A percentile compares a stretch with the other conserved stretches of the same genome.
Conservation (phyloP, 2,329 filamentous ascomycete genomes). For the Colletotrichum sp. region DNA sequence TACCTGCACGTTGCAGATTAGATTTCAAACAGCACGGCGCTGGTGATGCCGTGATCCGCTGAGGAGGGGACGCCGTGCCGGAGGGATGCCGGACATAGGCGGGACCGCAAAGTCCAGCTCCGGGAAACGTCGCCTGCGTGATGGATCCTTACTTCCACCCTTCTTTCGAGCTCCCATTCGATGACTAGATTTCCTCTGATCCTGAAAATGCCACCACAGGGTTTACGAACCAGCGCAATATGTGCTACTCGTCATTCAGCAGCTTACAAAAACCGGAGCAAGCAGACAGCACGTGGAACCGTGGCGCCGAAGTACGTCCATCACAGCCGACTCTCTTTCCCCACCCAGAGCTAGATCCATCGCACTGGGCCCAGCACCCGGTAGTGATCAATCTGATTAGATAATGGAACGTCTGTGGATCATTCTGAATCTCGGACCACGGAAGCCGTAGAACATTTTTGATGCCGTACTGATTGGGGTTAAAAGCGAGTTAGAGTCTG, state of each 20-base stretch:
- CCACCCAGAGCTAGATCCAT: background rate
- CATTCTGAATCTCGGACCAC: background rate
- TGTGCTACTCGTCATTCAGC: background rate
- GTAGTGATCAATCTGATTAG: background rate
- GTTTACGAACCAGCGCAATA: background rate
- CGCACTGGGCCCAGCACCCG: background rate
- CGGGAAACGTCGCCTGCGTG: background rate
- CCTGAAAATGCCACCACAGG: background rate
- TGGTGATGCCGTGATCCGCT: background rate
- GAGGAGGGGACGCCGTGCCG: background rate
- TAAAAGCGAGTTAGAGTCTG: background rate
- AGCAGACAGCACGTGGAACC: background rate
- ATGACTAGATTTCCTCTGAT: background rate
- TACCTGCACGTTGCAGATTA: background rate
- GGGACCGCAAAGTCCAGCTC: background rate
- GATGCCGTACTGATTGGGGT: background rate
- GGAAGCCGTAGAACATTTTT: background rate
- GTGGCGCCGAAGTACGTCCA: background rate
- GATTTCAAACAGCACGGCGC: background rate
- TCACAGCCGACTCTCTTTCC: background rate
- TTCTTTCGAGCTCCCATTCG: background rate
- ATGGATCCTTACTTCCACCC: background rate
- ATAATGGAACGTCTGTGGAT: background rate
- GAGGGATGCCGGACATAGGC: background rate
- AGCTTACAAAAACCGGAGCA: background rate